Conservation (phyloP, 345 rosid genomes). For the Rhizophora apiculata region DNA sequence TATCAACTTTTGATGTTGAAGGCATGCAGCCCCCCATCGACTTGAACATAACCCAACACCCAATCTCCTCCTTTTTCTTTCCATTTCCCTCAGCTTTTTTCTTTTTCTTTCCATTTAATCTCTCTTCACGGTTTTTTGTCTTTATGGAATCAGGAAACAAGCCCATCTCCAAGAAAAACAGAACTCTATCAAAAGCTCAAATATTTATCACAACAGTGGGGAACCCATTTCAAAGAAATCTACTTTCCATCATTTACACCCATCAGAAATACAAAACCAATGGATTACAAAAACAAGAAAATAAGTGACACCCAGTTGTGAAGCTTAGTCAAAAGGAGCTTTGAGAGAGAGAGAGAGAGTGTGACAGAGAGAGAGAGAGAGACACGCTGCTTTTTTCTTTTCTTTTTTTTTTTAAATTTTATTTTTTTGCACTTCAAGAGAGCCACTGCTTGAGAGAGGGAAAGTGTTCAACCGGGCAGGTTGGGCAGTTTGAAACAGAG, state of each 20-base stretch:
- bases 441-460: slow-evolving; percentile 17
- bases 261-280: background rate
- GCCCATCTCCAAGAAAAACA: slow-evolving; percentile 16
- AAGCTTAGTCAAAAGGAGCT: slow-evolving; percentile 23
- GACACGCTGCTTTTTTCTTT: no score
- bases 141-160: slow-evolving; percentile 20
- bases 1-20: slow-evolving; percentile 32
- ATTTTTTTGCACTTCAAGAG: no score
- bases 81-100: slow-evolving; percentile 12
- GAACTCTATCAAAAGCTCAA: slow-evolving; percentile 11
- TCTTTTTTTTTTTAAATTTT: no score
- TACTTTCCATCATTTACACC: slow-evolving; percentile 4
- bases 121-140: slow-evolving; percentile 16
- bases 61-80: slow-evolving; percentile 14
- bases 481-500: slow-evolving; percentile 52
- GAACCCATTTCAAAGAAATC: slow-evolving; percentile 16
- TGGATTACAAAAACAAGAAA: background rate
- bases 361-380: background rate
- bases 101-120: slow-evolving; percentile 22
- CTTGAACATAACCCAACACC: slow-evolving; percentile 26
- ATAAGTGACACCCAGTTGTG: slow-evolving; percentile 22
- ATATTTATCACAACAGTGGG: slow-evolving; percentile 3
- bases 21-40: slow-evolving; percentile 23
- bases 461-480: slow-evolving; percentile 45
- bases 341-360: slow-evolving; percentile 10